Base-by-base conservation (phyloP, 768 basidiomycete species). In the Hygrophoropsis aurantiaca region DNA sequence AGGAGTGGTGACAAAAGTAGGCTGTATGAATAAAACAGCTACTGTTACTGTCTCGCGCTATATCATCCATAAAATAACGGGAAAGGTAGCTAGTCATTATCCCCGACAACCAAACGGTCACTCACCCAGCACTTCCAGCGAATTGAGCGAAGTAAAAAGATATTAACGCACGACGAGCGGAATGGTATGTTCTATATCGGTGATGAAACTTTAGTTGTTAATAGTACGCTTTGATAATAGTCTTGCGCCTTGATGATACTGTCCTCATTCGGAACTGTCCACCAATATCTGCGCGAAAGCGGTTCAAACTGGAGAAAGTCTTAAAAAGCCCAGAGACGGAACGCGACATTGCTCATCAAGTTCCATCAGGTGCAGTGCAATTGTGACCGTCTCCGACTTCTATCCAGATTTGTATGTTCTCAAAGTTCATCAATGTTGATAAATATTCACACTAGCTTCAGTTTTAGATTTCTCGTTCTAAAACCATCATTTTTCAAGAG, bases 181-280 rank as follows among this genome's bases (percentile, higher is more conserved):
- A 84, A 90, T 53, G 63, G 90, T 91, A 60, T 41, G 86, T 70
- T 15, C 20, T 34, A 23, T 27, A 42, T 6, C 18, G 15, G 10
- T 26, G 34, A 25, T 16, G 25, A 7, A n/a, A 40, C 3, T 35
- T 3, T n/a, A 45, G 23, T 37, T 27, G 50, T 51, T 49, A 59
- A 42, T 10, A 33, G 46, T 16, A 34, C 37, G n/a, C 27, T 13
- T 13, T 30, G 27, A 30, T 7, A 19, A 40, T 54, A 90, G 89
- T 59, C 54, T 74, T 89, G 40, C 83, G 80, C 19, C 67, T 77
- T 58, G 77, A 86, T 27, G 90, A 92, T 64, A 65, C 78, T 32
- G 88, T 91, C 27, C 65, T 80, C 49, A 91, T 92, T 64, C 85
- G 84, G 49, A 87, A 91, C 58, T 91, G 88, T 63, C 84, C 83